phyloP scores from a whole-genome alignment of 2,329 filamentous ascomycete species.

The Daldinia sp. region DNA sequence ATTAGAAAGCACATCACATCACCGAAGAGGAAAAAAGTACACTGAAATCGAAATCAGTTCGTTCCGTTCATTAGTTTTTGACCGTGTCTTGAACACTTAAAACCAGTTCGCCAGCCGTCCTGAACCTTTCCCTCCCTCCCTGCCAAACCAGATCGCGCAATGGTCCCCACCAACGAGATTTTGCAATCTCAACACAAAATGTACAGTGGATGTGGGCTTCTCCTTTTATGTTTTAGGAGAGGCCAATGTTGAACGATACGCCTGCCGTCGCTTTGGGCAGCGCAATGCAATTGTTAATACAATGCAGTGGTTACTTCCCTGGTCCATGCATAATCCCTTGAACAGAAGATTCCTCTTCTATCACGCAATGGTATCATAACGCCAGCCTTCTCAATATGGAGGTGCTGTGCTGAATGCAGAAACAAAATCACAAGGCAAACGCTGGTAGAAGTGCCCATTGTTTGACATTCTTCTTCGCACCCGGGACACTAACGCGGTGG shows the following conservation, averaged over 20 bases:
- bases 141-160: background rate
- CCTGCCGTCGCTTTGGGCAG: background rate
- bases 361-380: slow-evolving; percentile 11
- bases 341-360: slow-evolving; percentile 1
- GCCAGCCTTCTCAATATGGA: background rate
- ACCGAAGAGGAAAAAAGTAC: background rate
- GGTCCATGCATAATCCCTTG: background rate
- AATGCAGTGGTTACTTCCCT: background rate
- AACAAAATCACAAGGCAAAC: slow-evolving; percentile 17
- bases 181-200: slow-evolving; percentile 8
- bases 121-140: background rate
- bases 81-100: background rate
- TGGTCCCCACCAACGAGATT: background rate
- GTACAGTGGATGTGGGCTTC: slow-evolving; percentile 1
- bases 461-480: slow-evolving; percentile 69
- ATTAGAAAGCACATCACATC: background rate
- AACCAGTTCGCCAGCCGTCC: background rate
- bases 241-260: background rate
- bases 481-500: slow-evolving; percentile 60
- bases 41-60: slow-evolving; percentile 9
- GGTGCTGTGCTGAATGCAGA: background rate
- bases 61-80: slow-evolving; percentile 7
- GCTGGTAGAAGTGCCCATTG: slow-evolving; percentile 54
- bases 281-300: background rate
- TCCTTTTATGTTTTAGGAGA: background rate